Evolutionary conservation across 805 yeast genomes (phyloP), one percentile per base, ranked within the genome.

Genomic region (Metschnikowia matae): DNA sequence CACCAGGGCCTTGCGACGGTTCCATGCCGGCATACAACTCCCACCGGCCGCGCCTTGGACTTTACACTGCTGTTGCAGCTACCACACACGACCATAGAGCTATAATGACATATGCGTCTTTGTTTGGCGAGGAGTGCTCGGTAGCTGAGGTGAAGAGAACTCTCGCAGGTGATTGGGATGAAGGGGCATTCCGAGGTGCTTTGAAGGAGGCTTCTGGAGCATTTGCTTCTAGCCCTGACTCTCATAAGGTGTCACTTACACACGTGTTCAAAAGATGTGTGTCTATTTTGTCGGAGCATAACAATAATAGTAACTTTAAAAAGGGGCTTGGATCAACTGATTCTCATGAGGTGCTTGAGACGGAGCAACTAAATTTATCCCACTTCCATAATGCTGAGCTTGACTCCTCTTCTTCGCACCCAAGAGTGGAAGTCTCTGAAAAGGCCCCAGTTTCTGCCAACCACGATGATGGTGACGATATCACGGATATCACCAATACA

Each of bases 401-500:
- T 15, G 40, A 44, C 14, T n/a, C 33, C 13, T 2, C 37, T 32
- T 4, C 45, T 15, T n/a, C 44, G 15, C 31, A 45, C n/a, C 40
- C 40, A n/a, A 32, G 14, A 18, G 7, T 26, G 17, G 23, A 21
- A 20, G 14, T 26, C 26, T 13, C n/a, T 17, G 29, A 31, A 7
- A 31, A 14, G 4, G 29, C 49, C 32, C 60, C 31, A 33, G 14
- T 6, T 18, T 33, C 45, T 18, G 15, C 45, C n/a, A 32, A 32
- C 38, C 38, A 53, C 23, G 54, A 51, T 23, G 66, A 52, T 1
- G 65, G 65, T 8, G 65, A 64, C 26, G 59, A 55, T 34, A 54
- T 55, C 26, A 50, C 53, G 13, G 45, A 42, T n/a, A 42, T 42
- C 8, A 33, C 29, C 13, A 20, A 20, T 17, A n/a, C 31, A 2